Evolutionary conservation across 257 asterid species (phyloP), one percentile per base, ranked within the genome.

Genomic region (Voacanga thouarsii): DNA sequence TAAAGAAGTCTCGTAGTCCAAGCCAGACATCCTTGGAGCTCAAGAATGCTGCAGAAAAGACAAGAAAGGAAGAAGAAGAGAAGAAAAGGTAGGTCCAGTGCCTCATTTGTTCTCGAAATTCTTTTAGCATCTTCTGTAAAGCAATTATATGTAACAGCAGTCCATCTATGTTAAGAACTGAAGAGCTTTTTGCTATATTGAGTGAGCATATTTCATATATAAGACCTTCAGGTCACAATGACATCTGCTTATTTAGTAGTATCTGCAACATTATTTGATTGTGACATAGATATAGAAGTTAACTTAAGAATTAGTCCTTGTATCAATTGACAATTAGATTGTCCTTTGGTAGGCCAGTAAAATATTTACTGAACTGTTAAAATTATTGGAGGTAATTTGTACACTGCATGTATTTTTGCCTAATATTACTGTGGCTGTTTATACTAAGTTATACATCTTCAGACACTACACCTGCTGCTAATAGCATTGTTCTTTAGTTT

Each of bases 61-160:
- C 89, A 80, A 89, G 77, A 76, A 90, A 77, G 86, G 97, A 91
- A 72, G 98, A 89, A 85, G 94, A 91, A 85, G 92, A 87, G 80
- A 90, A 56, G 92, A 87, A 86, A 85, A 85, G 97, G 97, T 94
- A 79, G 67, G 37, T 33, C 53, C 47, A 49, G 39, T 18, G 41
- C 44, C 37, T 14, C 71, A 28, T 41, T 78, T 10, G 19, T 12
- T 56, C 60, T 51, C 39, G n/a, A 55, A 55, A 65, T 45, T 39
- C 18, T 50, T 65, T 51, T 21, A 21, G 45, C 24, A 26, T 8
- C 39, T 41, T 39, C 9, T 26, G 8, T 59, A 59, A n/a, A 56
- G 26, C 51, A 53, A n/a, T 24, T 16, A 71, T 16, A 33, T n/a
- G 23, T 44, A 24, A 44, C 30, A n/a, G 23, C 26, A 9, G 12